Evolutionary conservation across 2,329 filamentous ascomycete species (phyloP), one percentile per base, ranked within the genome.

Genomic region (Chaetomiaceae sp.): DNA sequence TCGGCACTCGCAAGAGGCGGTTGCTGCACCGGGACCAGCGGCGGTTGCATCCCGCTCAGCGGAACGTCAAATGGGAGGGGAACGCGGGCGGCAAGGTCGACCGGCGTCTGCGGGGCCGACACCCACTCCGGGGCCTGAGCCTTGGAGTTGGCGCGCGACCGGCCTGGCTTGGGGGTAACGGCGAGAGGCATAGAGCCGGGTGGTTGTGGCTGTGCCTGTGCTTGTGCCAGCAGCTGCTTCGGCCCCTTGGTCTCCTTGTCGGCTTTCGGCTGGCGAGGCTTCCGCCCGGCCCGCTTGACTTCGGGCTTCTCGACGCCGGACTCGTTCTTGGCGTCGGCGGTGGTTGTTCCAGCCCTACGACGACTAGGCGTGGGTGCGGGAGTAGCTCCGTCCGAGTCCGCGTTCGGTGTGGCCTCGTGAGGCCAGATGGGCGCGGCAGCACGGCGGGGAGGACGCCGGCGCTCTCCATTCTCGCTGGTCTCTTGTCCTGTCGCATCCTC

Each of bases 381-480:
- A 2, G 79, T 78, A 38, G 70, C 66, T 35, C 69, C 71, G 56
- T 88, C 84, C 14, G 76, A 75, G 48, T 88, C 84, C 24, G 59
- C 60, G 30, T 60, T 60, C 1, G 56, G 45, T 2, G 60, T 76
- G 22, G 71, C 70, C 57, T 87, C 84, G 48, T 75, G 78, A 34
- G 78, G 79, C 69, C 83, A 90, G 0, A 81, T 86, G 3, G 86
- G 86, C 10, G 86, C 86, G 15, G 78, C 78, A 18, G 79, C 79
- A 55, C 80, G 73, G 32, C 79, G 72, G n/a, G 79, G 80, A 14
- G 79, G 70, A 47, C 79, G 71, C 38, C 78, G 68, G 12, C 54
- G 54, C 57, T 83, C 78, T 26, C 76, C 76, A 49, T 76, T 79
- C 58, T 83, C 80, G 29, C 73, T 73, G 6, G 69, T 71, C 17